phyloP scores from a whole-genome alignment of 345 rosid species.

The Gossypium rotundifolium region DNA sequence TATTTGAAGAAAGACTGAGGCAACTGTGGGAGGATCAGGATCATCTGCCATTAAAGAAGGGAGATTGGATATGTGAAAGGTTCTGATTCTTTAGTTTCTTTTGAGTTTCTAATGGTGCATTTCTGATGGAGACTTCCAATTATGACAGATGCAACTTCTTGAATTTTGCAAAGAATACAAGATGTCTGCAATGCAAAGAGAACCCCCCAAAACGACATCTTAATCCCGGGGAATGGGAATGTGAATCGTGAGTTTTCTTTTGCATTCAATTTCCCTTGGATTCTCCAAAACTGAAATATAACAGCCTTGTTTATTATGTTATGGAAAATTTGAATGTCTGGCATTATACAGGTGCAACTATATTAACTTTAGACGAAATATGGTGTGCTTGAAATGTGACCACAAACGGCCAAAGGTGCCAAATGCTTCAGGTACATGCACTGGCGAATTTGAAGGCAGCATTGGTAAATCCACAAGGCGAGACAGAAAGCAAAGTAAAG shows the following conservation, averaged over 20 bases:
- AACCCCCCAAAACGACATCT: slow-evolving; percentile 69
- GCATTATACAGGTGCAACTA: slow-evolving; percentile 60
- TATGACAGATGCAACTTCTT: slow-evolving; percentile 70
- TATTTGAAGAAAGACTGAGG: slow-evolving; percentile 56
- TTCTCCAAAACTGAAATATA: not conserved
- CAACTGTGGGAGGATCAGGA: slow-evolving; percentile 57
- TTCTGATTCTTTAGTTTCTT: slow-evolving; percentile 22
- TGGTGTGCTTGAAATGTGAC: slow-evolving; percentile 80
- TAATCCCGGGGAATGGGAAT: slow-evolving; percentile 96
- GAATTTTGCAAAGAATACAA: slow-evolving; percentile 80
- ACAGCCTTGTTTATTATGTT: not conserved
- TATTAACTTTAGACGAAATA: slow-evolving; percentile 73
- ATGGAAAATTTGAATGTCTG: not conserved
- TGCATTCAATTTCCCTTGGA: not conserved
- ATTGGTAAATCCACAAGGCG: not conserved
- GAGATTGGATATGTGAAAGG: slow-evolving; percentile 87
- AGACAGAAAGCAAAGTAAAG: slow-evolving; percentile 16
- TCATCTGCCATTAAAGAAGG: slow-evolving; percentile 79
- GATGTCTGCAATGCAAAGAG: slow-evolving; percentile 68
- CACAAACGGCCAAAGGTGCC: slow-evolving; percentile 57
- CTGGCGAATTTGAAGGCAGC: not conserved
- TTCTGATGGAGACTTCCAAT: slow-evolving; percentile 7
- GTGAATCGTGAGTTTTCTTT: slow-evolving; percentile 68
- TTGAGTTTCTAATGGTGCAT: slow-evolving; percentile 1
- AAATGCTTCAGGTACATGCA: slow-evolving; percentile 20